Conservation (phyloP, 495 filamentous ascomycete species). For the Podospora bellae-mahoneyi region DNA sequence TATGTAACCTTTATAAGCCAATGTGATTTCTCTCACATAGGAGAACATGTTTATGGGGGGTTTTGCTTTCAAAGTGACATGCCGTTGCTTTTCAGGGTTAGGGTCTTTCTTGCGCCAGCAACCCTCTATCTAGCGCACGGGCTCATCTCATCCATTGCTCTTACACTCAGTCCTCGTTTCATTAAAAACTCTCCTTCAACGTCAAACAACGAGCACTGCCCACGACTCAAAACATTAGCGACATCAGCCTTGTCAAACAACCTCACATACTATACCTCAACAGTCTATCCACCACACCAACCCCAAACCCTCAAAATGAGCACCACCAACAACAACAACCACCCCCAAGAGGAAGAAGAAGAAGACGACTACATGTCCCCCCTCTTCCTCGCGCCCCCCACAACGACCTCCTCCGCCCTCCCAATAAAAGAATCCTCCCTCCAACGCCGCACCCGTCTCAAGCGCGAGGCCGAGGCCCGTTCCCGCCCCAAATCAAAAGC, state of each 20-base stretch:
- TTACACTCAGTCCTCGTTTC: not conserved
- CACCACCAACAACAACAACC: not conserved
- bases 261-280: too few relatives aligned
- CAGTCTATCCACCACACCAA: not conserved
- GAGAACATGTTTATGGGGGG: too few relatives aligned
- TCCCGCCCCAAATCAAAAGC: constrained; percentile 72
- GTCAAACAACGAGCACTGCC: not conserved
- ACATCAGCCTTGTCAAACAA: not conserved
- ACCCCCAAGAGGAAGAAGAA: constrained; percentile 36
- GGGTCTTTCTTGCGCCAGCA: not conserved
- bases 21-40: too few relatives aligned
- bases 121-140: not conserved
- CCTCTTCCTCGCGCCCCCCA: constrained; percentile 42
- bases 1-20: too few relatives aligned
- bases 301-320: constrained; percentile 1
- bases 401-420: not conserved
- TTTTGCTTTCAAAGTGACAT: too few relatives aligned
- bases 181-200: not conserved
- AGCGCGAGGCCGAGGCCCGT: constrained; percentile 57
- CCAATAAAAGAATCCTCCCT: constrained; percentile 52
- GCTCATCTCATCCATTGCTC: not conserved
- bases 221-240: not conserved
- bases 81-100: not conserved
- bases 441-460: constrained; percentile 52
- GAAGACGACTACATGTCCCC: constrained; percentile 68